A percentile compares a stretch with the other conserved stretches of the same genome.
Evolutionary conservation across 1,284 basidiomycete species (phyloP).

Genomic region (Ceratobasidium sp.): DNA sequence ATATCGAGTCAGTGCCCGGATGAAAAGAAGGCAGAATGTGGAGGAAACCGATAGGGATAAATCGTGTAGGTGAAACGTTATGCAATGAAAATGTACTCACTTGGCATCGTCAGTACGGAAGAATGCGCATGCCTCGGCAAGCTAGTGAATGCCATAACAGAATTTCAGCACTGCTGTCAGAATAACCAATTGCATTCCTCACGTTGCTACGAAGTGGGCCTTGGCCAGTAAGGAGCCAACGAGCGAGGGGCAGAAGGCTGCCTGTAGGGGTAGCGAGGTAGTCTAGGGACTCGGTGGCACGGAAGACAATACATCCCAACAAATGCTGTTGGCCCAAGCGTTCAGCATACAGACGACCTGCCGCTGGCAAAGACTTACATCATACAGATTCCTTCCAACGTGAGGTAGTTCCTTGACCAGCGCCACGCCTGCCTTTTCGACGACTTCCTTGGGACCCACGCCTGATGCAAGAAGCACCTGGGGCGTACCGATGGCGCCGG

Average conservation of each 20-base stretch:
- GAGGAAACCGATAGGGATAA: neutral
- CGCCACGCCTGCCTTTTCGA: conserved; percentile 35
- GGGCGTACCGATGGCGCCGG: conserved; percentile 42
- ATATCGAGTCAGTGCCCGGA: conserved; percentile 12
- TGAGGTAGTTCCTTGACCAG: conserved; percentile 34
- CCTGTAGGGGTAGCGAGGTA: conserved; percentile 47
- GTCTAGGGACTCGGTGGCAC: conserved; percentile 45
- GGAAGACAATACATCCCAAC: conserved; percentile 31
- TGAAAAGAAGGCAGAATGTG: neutral
- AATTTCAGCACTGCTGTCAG: neutral
- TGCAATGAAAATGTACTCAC: conserved; percentile 43
- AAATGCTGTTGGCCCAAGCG: conserved; percentile 35
- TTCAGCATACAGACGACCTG: neutral
- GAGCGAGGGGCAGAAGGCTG: conserved; percentile 45
- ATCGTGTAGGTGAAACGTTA: conserved; percentile 34
- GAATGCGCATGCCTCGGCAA: conserved; percentile 38
- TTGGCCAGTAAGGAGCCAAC: conserved; percentile 49
- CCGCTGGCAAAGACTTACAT: conserved; percentile 35
- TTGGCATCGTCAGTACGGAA: conserved; percentile 47
- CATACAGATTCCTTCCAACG: conserved; percentile 41
- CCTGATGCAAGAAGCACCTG: conserved; percentile 41
- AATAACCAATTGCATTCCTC: neutral
- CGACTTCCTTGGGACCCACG: conserved; percentile 37
- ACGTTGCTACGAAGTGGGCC: conserved; percentile 48
- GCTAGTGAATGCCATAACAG: conserved; percentile 2